Evolutionary conservation across 495 filamentous ascomycete genomes (phyloP).

Genomic region (Aspergillus nidulans): DNA sequence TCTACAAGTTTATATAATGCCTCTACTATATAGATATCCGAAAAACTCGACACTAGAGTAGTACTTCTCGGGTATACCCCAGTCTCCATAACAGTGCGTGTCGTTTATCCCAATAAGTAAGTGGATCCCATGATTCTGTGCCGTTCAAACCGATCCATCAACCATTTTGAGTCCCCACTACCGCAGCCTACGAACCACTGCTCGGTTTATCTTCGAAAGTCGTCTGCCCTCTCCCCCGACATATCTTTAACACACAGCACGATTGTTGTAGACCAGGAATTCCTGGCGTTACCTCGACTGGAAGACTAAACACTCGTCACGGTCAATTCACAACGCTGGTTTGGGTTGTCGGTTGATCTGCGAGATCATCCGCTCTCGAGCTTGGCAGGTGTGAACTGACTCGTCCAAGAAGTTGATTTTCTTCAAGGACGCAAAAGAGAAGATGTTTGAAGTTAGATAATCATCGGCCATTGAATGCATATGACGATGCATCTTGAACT

Average conservation of each 20-base stretch:
- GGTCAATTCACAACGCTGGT: not conserved
- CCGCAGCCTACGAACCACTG: not conserved
- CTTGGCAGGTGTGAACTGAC: not conserved
- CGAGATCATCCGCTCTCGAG: not conserved
- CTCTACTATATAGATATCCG: no score
- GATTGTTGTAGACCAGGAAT: no score
- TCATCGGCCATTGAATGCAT: not conserved
- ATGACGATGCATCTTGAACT: slow-evolving; percentile 23
- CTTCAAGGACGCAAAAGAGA: not conserved
- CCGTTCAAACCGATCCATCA: not conserved
- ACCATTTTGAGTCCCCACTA: not conserved
- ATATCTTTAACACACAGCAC: no score
- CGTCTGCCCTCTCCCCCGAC: no score
- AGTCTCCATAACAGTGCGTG: not conserved
- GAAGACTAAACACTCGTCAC: no score
- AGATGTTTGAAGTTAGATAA: not conserved
- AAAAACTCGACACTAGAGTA: not conserved
- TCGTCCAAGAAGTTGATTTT: not conserved
- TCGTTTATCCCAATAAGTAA: not conserved
- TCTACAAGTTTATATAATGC: no score
- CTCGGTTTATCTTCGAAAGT: no score
- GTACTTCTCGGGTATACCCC: not conserved
- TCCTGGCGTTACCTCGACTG: no score
- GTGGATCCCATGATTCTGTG: not conserved
- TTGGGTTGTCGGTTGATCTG: not conserved